Percentiles rank a stretch among this genome's conserved stretches.
These are phyloP conservation scores for Catharanthus roseus DNA, from an alignment of 257 asterid genomes.

Conservation along the genomic window DNA sequence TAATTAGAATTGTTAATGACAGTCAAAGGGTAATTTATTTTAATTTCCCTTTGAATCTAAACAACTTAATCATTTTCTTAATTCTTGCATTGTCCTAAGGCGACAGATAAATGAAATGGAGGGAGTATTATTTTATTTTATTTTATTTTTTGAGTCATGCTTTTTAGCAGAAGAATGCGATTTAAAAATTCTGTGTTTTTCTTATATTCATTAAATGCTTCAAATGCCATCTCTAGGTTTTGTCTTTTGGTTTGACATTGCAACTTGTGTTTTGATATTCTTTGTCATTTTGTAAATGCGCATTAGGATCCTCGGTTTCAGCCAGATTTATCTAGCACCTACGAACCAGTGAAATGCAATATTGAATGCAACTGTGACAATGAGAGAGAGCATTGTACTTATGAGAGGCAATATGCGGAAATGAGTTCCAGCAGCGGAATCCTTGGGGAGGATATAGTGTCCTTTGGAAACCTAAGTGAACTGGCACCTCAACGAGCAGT, in stretches of 20 bases:
- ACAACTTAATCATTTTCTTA: no score
- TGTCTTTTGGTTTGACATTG: background rate
- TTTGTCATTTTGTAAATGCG: background rate
- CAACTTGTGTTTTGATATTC: background rate
- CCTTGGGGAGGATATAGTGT: constrained; percentile 78
- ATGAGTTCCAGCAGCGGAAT: constrained; percentile 99
- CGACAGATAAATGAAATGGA: no score
- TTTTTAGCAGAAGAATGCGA: background rate
- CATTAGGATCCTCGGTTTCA: constrained; percentile 85
- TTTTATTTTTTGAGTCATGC: background rate
- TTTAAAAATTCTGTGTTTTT: background rate
- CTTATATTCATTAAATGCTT: background rate
- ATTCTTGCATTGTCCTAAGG: no score
- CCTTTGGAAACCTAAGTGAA: constrained; percentile 89
- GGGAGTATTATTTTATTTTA: no score
- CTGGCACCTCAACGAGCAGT: constrained; percentile 84
- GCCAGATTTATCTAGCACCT: constrained; percentile 73
- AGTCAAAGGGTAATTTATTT: no score
- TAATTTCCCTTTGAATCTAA: no score
- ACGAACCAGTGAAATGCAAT: constrained; percentile 80
- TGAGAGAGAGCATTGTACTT: constrained; percentile 61
- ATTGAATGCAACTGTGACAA: constrained; percentile 77
- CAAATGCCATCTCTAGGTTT: background rate
- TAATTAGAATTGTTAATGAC: no score
- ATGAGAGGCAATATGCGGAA: constrained; percentile 95